Base-by-base conservation (phyloP, 768 basidiomycete species). In the Russula olivacea region DNA sequence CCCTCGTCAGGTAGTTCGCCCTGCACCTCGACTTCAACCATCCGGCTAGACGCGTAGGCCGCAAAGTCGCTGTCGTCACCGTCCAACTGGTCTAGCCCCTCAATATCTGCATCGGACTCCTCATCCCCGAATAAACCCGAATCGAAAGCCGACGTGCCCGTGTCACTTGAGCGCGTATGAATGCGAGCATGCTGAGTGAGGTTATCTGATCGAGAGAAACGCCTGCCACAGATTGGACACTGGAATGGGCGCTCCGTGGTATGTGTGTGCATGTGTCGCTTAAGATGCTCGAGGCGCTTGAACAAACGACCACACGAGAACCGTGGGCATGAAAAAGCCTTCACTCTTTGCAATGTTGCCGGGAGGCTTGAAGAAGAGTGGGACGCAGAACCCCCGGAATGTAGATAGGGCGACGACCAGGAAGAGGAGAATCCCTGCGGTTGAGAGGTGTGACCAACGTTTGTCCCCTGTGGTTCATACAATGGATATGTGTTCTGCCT, bases 261-360 rank as follows among this genome's bases (percentile, higher is more conserved):
- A 71, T 96, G 93, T 10, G 92, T 93, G 62, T 91, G 81, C 34
- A 93, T 75, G 73, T 96, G 93, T 49, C 93, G 76, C 75, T 91
- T 90, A 68, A 95, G 81, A 71, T 96, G 93, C 71, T 96, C 93
- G 82, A 89, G 87, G 12, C 93, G 84, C 79, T 93, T 94, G 83
- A 95, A 96, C 68, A 88, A 76, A 65, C 89, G 79, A 3, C 89
- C 85, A 70, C 93, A 97, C 15, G 89, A 89, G 72, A 83, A 86
- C 2, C 93, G 79, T 21, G 91, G 91, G 74, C 93, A 96, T 54
- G 86, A 81, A 70, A 86, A 94, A 4, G 84, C 85, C 71, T 86
- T 87, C 59, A 64, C 63, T n/a, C 68, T 71, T 55, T 68, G 71
- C 45, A 66, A 47, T 47, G 52, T 59, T 32, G 57, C 57, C 23